Percentiles rank a stretch among this genome's conserved stretches.
These are phyloP conservation scores for Picochlorum sp. DNA, from an alignment of 139 green algal genomes.

Conservation along the genomic window DNA sequence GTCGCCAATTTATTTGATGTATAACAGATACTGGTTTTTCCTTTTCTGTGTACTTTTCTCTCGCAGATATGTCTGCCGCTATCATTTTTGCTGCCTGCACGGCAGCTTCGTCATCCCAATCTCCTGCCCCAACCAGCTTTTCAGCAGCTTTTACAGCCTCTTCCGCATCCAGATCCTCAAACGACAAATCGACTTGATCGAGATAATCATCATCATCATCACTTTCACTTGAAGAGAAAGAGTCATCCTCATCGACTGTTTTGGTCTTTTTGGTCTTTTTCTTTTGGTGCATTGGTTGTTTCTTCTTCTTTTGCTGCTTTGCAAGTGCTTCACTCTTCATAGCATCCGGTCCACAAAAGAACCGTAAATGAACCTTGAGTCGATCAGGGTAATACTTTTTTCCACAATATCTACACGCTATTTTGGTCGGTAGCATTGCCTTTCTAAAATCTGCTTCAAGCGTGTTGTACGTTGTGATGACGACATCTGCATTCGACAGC, in stretches of 20 bases:
- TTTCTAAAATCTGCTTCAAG: conserved; percentile 78
- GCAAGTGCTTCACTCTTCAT: conserved; percentile 69
- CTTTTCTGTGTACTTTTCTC: neutral
- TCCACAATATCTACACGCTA: conserved; percentile 72
- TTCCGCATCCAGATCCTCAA: conserved; percentile 26
- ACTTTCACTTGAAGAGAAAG: neutral
- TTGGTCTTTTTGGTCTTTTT: neutral
- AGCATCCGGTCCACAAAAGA: conserved; percentile 88
- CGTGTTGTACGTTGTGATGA: conserved; percentile 87
- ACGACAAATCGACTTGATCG: conserved; percentile 1
- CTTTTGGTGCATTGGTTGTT: conserved; percentile 1
- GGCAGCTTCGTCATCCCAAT: conserved; percentile 23
- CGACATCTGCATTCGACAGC: conserved; percentile 66
- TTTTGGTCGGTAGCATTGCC: conserved; percentile 51
- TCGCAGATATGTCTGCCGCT: neutral
- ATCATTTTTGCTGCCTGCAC: conserved; percentile 40
- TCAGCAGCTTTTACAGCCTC: conserved; percentile 19
- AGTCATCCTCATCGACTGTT: conserved; percentile 28
- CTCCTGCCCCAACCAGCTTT: neutral
- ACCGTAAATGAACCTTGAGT: conserved; percentile 66
- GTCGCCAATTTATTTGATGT: conserved; percentile 57
- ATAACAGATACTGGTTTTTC: conserved; percentile 28
- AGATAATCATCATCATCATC: conserved; percentile 18
- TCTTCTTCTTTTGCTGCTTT: conserved; percentile 72
- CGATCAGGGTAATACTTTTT: conserved; percentile 68